Evolutionary conservation across 345 rosid genomes (phyloP), one percentile per base, ranked within the genome.

Genomic region (Arabis hirsuta): DNA sequence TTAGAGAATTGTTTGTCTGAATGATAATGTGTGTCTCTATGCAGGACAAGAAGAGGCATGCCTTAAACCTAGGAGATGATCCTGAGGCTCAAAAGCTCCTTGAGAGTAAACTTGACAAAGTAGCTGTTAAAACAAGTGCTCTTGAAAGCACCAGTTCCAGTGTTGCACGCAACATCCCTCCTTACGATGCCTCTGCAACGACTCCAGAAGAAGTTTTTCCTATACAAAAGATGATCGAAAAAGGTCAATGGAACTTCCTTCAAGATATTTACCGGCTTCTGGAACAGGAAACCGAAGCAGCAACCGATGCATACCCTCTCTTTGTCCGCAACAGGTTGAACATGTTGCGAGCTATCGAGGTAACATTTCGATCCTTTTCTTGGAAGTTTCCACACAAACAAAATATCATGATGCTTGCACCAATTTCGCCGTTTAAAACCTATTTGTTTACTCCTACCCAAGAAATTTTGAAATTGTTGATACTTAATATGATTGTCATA

Each of bases 241-340:
- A 60, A 3, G 96, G 85, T 60, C 94, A 91, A 31, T 90, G 96
- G 96, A 73, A 42, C 36, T 84, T 61, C 73, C 85, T 91, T 73
- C 75, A 71, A 65, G 98, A 91, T 76, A 43, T 90, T 46, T 74
- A 83, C 70, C 6, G 67, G 47, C 82, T 72, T 71, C 62, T 84
- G 75, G 62, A 77, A n/a, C 70, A 4, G 1, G 89, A 58, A 41
- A 48, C 47, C 8, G 73, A 73, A 76, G 50, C 81, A 62, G 20
- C 71, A 0, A 65, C 74, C 22, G 73, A 79, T 14, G 61, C 73
- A 31, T 91, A 85, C 79, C 96, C 96, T 20, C 41, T 72, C 2
- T 95, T 91, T 78, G 90, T 90, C 29, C 73, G 84, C 84, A 95
- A 87, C 76, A 83, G 98, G 73, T 73, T 90, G 62, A 65, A 68